These are phyloP conservation scores for Leishmania aethiopica DNA, from an alignment of 208 protist species.

Conservation along the genomic window DNA sequence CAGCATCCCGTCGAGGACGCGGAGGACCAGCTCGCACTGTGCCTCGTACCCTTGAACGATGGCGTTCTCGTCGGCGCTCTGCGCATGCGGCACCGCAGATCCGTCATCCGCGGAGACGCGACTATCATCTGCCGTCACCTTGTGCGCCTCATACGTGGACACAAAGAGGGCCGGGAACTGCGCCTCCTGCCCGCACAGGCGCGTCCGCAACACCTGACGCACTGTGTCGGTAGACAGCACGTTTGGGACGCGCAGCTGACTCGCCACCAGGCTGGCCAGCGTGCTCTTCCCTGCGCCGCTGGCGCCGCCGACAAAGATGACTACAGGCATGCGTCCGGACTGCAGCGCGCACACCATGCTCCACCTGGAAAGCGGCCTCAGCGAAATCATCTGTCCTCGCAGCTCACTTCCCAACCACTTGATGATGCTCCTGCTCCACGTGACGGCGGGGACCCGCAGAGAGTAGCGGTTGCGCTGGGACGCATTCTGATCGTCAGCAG, in stretches of 20 bases:
- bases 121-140: not conserved
- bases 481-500: not conserved
- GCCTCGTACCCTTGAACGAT: conserved; percentile 20
- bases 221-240: conserved; percentile 94
- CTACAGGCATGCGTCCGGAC: conserved; percentile 58
- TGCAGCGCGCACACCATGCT: conserved; percentile 40
- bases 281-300: conserved; percentile 94
- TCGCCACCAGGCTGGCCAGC: conserved; percentile 78
- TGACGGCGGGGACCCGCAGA: conserved; percentile 9
- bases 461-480: conserved; percentile 1
- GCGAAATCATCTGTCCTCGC: conserved; percentile 48
- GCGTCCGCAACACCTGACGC: conserved; percentile 76
- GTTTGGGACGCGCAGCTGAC: conserved; percentile 76
- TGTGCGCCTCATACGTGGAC: conserved; percentile 72
- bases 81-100: not conserved
- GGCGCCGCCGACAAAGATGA: conserved; percentile 91
- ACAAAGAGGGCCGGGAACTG: conserved; percentile 54
- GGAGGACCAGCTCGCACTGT: conserved; percentile 23
- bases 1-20: conserved; percentile 20
- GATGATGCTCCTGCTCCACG: conserved; percentile 15
- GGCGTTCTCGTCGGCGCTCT: not conserved
- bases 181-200: conserved; percentile 25
- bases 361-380: conserved; percentile 47
- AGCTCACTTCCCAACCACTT: conserved; percentile 34
- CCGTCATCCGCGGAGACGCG: not conserved